A percentile compares a stretch with the other conserved stretches of the same genome.
Evolutionary conservation across 202 grass and related monocot species (phyloP).

Genomic region (Panicum virgatum): DNA sequence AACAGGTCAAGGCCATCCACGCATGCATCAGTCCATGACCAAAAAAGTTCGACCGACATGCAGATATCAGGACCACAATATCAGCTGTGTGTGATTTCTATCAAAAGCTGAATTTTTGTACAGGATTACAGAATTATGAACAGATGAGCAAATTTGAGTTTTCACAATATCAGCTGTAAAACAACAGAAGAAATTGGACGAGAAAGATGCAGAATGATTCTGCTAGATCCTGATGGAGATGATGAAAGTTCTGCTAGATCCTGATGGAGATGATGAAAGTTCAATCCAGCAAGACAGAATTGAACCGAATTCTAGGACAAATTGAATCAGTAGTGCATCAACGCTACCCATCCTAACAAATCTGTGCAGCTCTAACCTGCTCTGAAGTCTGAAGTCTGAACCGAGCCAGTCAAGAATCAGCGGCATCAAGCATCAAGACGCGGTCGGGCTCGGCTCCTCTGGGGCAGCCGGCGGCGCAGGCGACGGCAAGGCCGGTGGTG

Average conservation of each 20-base stretch:
- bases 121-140: background rate
- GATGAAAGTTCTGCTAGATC: constrained; percentile 23
- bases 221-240: background rate
- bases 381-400: too few relatives aligned
- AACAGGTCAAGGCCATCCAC: background rate
- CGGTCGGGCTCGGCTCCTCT: constrained; percentile 39
- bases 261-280: background rate
- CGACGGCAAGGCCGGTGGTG: constrained; percentile 21
- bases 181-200: background rate
- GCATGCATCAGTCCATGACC: background rate
- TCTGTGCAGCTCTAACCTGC: background rate
- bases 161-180: background rate
- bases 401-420: background rate
- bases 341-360: background rate
- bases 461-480: constrained; percentile 30
- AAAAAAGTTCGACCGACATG: background rate
- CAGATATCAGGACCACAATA: background rate
- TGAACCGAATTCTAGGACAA: background rate
- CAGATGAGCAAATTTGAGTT: background rate
- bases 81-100: too few relatives aligned
- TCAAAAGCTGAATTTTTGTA: background rate
- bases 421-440: constrained; percentile 13
- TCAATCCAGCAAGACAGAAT: background rate
- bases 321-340: constrained; percentile 10
- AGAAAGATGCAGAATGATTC: constrained; percentile 10